Conservation (phyloP, 345 rosid species). For the Passiflora organensis region DNA sequence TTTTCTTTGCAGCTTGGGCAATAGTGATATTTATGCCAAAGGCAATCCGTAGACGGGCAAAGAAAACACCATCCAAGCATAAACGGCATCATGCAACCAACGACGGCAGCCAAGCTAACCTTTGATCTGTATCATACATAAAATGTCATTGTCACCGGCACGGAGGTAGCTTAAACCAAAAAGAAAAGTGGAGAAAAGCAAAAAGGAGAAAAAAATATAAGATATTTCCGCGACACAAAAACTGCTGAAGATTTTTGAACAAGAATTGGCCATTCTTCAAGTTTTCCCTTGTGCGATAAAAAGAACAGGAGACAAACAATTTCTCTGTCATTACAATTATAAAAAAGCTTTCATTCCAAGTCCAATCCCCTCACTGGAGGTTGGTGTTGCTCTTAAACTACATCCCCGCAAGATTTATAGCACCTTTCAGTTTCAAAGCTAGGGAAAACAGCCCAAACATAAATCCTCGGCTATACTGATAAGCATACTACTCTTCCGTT, state of each 20-base stretch:
- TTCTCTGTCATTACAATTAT: too few species aligned
- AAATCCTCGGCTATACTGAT: not conserved
- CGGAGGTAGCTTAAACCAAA: not conserved
- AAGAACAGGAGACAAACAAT: too few species aligned
- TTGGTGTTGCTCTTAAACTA: too few species aligned
- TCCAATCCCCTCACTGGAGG: too few species aligned
- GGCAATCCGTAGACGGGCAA: constrained; percentile 93
- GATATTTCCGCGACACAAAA: too few species aligned
- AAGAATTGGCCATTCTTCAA: too few species aligned
- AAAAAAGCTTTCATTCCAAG: too few species aligned
- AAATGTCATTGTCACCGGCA: not conserved
- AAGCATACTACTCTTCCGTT: too few species aligned
- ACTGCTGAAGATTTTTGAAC: too few species aligned
- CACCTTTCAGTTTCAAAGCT: not conserved
- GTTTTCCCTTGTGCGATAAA: too few species aligned
- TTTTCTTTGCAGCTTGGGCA: constrained; percentile 76
- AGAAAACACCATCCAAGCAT: constrained; percentile 91
- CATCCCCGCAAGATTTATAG: too few species aligned
- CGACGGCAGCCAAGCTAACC: constrained; percentile 81
- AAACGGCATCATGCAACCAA: constrained; percentile 94
- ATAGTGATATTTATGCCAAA: constrained; percentile 92
- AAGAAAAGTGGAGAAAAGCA: not conserved
- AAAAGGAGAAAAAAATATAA: not conserved
- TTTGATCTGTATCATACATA: constrained; percentile 55
- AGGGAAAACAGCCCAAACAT: not conserved